Conservation (phyloP, 2,329 filamentous ascomycete species). For the Corniculantispora saksenae region DNA sequence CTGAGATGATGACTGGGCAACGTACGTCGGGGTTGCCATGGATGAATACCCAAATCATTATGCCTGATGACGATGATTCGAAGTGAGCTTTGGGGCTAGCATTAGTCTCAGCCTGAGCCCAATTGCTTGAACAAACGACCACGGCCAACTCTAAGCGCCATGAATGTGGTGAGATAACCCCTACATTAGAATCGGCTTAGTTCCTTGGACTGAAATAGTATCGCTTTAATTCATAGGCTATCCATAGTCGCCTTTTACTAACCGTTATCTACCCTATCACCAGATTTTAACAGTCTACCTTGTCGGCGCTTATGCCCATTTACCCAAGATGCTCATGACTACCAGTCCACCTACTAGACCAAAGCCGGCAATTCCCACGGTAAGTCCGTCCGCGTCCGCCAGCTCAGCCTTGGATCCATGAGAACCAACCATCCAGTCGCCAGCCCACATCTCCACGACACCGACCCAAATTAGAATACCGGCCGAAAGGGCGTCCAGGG, state of each 20-base stretch:
- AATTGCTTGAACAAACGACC: too few relatives aligned
- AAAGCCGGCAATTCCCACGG: slow-evolving; percentile 51
- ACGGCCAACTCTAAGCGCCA: too few relatives aligned
- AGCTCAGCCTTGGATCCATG: slow-evolving; percentile 49
- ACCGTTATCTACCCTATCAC: too few relatives aligned
- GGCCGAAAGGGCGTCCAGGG: slow-evolving; percentile 71
- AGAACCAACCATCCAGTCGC: slow-evolving; percentile 65
- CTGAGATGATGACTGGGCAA: not conserved
- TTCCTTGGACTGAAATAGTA: too few relatives aligned
- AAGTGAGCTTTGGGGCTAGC: not conserved
- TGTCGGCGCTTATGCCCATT: slow-evolving; percentile 61
- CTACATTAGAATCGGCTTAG: too few relatives aligned
- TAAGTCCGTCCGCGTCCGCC: slow-evolving; percentile 48
- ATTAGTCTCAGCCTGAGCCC: too few relatives aligned
- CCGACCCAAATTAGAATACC: slow-evolving; percentile 81
- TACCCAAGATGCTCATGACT: slow-evolving; percentile 72
- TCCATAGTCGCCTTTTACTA: too few relatives aligned
- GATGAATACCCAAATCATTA: not conserved
- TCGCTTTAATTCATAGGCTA: too few relatives aligned
- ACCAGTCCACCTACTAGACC: slow-evolving; percentile 63
- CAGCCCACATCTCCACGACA: slow-evolving; percentile 76
- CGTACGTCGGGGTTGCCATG: not conserved
- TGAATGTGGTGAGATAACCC: too few relatives aligned
- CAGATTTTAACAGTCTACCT: too few relatives aligned
- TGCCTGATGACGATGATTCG: not conserved